Evolutionary conservation across 345 rosid species (phyloP).

Genomic region (Hibiscus trionum): DNA sequence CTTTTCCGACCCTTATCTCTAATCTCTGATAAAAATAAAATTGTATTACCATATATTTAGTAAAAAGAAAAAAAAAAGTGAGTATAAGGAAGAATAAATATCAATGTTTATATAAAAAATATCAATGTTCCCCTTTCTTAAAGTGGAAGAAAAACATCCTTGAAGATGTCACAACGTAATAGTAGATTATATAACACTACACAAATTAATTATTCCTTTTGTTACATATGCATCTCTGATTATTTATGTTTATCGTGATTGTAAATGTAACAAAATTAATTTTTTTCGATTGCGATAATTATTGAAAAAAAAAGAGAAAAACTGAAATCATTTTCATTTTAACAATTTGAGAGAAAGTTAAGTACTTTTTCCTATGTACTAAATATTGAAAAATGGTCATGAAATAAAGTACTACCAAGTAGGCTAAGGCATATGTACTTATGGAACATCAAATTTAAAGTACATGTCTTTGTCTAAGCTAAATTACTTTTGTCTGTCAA

Average conservation of each 20-base stretch:
- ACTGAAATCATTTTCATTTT: neutral
- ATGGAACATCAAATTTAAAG: neutral
- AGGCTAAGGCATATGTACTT: conserved; percentile 11
- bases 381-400: conserved; percentile 8
- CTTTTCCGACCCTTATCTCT: conserved; percentile 20
- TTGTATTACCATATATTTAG: conserved; percentile 33
- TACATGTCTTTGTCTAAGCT: neutral
- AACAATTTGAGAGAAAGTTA: neutral
- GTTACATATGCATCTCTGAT: too few species aligned
- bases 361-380: conserved; percentile 11
- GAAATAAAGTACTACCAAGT: conserved; percentile 10
- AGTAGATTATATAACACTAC: neutral
- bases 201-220: too few species aligned
- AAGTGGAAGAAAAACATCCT: conserved; percentile 34
- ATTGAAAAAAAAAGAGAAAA: neutral
- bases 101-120: conserved; percentile 11
- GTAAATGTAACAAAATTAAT: neutral
- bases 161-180: conserved; percentile 14
- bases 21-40: conserved; percentile 26
- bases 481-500: neutral
- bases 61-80: conserved; percentile 26
- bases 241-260: neutral
- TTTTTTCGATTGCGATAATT: neutral
- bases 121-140: conserved; percentile 19
- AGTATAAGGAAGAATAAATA: conserved; percentile 56